Percentiles rank a stretch among this genome's conserved stretches.
phyloP scores from a whole-genome alignment of 2,329 filamentous ascomycete species.

The Amauroascus niger region DNA sequence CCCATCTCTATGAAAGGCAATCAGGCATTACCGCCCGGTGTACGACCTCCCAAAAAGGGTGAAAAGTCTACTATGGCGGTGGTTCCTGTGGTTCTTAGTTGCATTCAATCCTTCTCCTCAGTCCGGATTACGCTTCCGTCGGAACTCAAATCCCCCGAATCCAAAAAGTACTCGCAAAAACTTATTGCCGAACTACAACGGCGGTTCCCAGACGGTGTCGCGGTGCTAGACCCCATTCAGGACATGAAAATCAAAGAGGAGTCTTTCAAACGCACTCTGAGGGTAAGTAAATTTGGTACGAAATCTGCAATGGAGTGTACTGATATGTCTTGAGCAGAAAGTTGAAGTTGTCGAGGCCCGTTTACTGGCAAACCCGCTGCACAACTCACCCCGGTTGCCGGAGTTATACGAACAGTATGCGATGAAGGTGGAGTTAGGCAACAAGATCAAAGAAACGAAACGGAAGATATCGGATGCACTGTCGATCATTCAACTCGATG shows the following conservation, averaged over 20 bases:
- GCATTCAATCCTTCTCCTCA: conserved; percentile 74
- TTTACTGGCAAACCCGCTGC: conserved; percentile 77
- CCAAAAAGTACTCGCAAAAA: conserved; percentile 59
- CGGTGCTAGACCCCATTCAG: conserved; percentile 83
- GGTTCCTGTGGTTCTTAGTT: conserved; percentile 76
- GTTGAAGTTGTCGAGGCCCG: conserved; percentile 93
- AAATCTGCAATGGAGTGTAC: conserved; percentile 5
- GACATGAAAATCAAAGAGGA: conserved; percentile 94
- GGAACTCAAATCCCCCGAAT: conserved; percentile 58
- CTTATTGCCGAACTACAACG: conserved; percentile 67
- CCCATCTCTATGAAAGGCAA: conserved; percentile 47
- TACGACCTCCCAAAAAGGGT: conserved; percentile 51
- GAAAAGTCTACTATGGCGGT: conserved; percentile 66
- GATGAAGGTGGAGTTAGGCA: conserved; percentile 62
- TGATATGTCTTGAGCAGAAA: conserved; percentile 50
- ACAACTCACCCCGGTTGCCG: conserved; percentile 75
- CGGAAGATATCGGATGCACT: conserved; percentile 77
- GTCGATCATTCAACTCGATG: conserved; percentile 85
- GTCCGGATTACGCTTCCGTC: conserved; percentile 74
- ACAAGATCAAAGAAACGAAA: conserved; percentile 78
- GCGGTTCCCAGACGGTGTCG: conserved; percentile 85
- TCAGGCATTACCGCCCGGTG: conserved; percentile 55
- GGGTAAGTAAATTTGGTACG: conserved; percentile 35
- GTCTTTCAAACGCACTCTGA: conserved; percentile 79
- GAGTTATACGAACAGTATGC: conserved; percentile 82